Base-by-base conservation (phyloP, 1,139 yeast species). In the Candida labiduridarum region DNA sequence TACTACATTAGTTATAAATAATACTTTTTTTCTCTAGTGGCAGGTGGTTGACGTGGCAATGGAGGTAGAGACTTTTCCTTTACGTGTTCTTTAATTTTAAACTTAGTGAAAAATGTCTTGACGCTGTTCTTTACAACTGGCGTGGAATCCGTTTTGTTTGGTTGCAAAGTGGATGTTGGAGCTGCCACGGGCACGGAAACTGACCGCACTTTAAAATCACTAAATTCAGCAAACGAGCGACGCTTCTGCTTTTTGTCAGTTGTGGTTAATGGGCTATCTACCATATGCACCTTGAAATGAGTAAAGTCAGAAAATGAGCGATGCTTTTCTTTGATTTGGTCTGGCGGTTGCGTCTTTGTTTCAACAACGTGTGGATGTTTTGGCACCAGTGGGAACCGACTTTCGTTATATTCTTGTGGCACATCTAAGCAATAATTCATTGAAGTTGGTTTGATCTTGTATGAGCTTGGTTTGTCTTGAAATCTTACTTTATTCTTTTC, bases 391-490 rank as follows among this genome's bases (percentile, higher is more conserved):
- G 56, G 56, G 51, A 66, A 74, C 47, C 72, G 61, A n/a, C 74
- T 63, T 40, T 56, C 60, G n/a, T 55, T 56, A 53, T 74, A 75
- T 41, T 70, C 68, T n/a, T 58, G 62, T 2, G 67, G 65, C 8
- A 60, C 44, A 54, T 74, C 79, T 16, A 74, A 63, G 53, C 74
- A 66, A 49, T 55, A 68, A 48, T 70, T 66, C 48, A 64, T 66
- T 0, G 76, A 75, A 14, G 69, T 56, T 49, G 66, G 68, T 47
- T 68, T 57, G 3, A 68, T 66, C 40, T 56, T 52, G 4, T 59
- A 45, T 16, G 36, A 30, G 12, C 30, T 53, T 46, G 61, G 61
- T 53, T 69, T 50, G 14, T 62, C 65, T 10, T 27, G 14, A 11
- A 33, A 35, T 38, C 36, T 38, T 14, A 18, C 30, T 31, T 38